A percentile compares a stretch with the other conserved stretches of the same genome.
Conservation (phyloP, 192 early-diverging fungal genomes). For the Entrophospora sp. region DNA sequence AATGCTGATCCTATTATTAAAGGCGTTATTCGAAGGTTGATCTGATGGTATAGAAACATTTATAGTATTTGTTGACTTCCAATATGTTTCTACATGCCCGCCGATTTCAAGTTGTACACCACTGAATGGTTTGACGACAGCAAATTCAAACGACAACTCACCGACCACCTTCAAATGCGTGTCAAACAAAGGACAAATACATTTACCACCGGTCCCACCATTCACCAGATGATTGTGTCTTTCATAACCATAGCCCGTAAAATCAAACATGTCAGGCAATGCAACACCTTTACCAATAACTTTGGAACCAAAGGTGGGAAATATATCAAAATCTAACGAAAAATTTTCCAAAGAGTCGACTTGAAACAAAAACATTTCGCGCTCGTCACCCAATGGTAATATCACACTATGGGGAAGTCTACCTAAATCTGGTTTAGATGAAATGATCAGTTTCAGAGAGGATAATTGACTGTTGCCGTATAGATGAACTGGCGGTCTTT, state of each 20-base stretch:
- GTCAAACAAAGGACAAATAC: constrained; percentile 74
- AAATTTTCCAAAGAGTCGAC: constrained; percentile 67
- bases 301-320: constrained; percentile 94
- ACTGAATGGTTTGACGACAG: constrained; percentile 78
- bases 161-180: constrained; percentile 87
- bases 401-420: constrained; percentile 87
- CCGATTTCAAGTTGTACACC: constrained; percentile 88
- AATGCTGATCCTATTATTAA: too few species aligned
- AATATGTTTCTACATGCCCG: constrained; percentile 96
- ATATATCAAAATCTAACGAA: constrained; percentile 89
- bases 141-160: constrained; percentile 74
- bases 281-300: constrained; percentile 82
- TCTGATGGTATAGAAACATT: constrained; percentile 22
- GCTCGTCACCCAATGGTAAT: constrained; percentile 77
- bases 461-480: constrained; percentile 58
- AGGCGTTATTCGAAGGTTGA: constrained; percentile 10
- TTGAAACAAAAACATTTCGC: constrained; percentile 76
- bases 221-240: constrained; percentile 19
- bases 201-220: constrained; percentile 17
- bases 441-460: constrained; percentile 80
- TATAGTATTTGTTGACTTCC: constrained; percentile 90
- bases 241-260: constrained; percentile 30
- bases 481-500: constrained; percentile 44
- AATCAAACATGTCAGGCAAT: constrained; percentile 58
- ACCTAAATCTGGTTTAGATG: constrained; percentile 79